Evolutionary conservation across 2,329 filamentous ascomycete species (phyloP).

Genomic region (Curvularia sp.): DNA sequence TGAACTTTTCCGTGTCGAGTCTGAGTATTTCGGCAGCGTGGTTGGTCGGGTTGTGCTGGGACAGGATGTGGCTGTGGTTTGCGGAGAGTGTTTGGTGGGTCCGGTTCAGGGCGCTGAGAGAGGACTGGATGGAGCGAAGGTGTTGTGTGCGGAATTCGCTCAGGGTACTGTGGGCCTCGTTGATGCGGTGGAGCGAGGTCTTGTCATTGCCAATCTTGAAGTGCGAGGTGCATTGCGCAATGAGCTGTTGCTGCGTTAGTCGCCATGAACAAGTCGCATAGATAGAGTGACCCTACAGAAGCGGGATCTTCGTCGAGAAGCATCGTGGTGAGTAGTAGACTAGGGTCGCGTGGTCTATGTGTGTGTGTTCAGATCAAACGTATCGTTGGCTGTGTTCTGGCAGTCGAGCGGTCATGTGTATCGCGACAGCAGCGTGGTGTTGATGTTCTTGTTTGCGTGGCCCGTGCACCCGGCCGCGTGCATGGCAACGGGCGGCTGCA

Average conservation of each 20-base stretch:
- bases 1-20: constrained; percentile 92
- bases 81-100: constrained; percentile 75
- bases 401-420: constrained; percentile 9
- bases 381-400: constrained; percentile 4
- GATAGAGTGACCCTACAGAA: constrained; percentile 63
- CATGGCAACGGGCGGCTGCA: constrained; percentile 40
- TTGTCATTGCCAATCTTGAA: constrained; percentile 95
- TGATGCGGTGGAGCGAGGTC: constrained; percentile 79
- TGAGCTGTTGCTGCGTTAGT: constrained; percentile 66
- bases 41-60: constrained; percentile 75
- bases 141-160: constrained; percentile 82
- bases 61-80: constrained; percentile 78
- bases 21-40: constrained; percentile 86
- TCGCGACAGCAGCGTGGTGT: constrained; percentile 35
- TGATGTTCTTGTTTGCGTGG: constrained; percentile 42
- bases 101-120: constrained; percentile 68
- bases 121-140: constrained; percentile 54
- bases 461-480: constrained; percentile 29
- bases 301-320: constrained; percentile 93
- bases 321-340: constrained; percentile 64
- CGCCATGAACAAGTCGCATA: constrained; percentile 4
- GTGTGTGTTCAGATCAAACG: neutral
- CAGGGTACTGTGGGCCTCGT: constrained; percentile 82
- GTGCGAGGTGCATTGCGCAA: constrained; percentile 88
- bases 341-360: constrained; percentile 11